A percentile compares a stretch with the other conserved stretches of the same genome.
Conservation (phyloP, 192 early-diverging fungal species). For the Jimgerdemannia flammicorona region DNA sequence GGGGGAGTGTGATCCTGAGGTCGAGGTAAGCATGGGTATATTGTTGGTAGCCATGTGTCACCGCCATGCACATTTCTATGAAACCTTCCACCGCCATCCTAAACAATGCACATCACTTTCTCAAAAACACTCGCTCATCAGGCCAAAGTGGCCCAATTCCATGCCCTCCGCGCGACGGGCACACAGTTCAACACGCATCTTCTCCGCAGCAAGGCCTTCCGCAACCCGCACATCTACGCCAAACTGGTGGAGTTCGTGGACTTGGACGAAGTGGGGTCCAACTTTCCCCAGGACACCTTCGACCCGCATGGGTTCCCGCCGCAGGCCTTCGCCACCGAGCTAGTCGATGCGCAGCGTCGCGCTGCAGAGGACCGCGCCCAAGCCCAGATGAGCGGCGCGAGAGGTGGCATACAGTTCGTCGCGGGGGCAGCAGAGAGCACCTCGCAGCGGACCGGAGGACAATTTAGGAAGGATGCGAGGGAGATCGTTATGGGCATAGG, state of each 20-base stretch:
- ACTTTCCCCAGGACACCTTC: constrained; percentile 66
- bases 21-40: constrained; percentile 46
- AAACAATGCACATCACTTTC: background rate
- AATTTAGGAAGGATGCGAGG: background rate
- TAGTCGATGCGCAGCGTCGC: constrained; percentile 42
- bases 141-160: constrained; percentile 77
- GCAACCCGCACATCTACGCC: constrained; percentile 88
- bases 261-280: constrained; percentile 79
- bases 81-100: background rate
- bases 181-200: constrained; percentile 81
- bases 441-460: background rate
- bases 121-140: constrained; percentile 19
- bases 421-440: background rate
- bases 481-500: background rate
- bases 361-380: constrained; percentile 36
- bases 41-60: background rate
- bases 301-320: constrained; percentile 64
- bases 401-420: constrained; percentile 2
- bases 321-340: constrained; percentile 54
- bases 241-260: constrained; percentile 82
- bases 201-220: constrained; percentile 80
- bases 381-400: constrained; percentile 18
- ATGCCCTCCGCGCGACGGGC: constrained; percentile 59
- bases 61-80: too few species aligned
- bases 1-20: constrained; percentile 52